Evolutionary conservation across 1,284 basidiomycete species (phyloP).

Genomic region (Ustilago curta): DNA sequence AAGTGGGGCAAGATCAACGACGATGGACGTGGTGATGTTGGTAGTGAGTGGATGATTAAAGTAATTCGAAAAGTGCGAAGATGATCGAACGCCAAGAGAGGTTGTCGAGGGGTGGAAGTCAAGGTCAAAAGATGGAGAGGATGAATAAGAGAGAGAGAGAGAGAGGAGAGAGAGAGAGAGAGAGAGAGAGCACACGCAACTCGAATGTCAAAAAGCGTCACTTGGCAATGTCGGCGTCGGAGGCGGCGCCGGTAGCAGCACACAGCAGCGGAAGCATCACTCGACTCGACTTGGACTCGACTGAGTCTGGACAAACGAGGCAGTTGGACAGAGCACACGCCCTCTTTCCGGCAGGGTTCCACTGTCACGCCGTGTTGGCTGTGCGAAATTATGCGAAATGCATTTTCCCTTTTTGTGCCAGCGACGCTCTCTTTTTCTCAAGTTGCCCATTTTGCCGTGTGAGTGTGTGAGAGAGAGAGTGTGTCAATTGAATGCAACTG

Average conservation of each 20-base stretch:
- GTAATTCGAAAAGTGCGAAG: background rate
- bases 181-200: background rate
- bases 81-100: background rate
- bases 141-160: background rate
- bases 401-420: background rate
- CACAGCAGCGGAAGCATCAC: background rate
- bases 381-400: background rate
- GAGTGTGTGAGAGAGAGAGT: no score
- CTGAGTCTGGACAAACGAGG: background rate
- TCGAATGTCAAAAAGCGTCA: background rate
- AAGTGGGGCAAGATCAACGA: background rate
- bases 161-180: background rate
- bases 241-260: background rate
- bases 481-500: no score
- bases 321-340: no score
- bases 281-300: no score
- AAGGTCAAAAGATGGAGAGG: background rate
- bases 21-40: background rate
- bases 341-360: no score
- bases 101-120: background rate
- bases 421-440: background rate
- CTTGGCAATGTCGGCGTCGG: background rate
- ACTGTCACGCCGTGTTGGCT: background rate
- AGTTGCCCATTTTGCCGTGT: no score
- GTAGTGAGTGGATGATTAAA: no score